phyloP scores from a whole-genome alignment of 495 filamentous ascomycete species.

The Xylaria longipes region DNA sequence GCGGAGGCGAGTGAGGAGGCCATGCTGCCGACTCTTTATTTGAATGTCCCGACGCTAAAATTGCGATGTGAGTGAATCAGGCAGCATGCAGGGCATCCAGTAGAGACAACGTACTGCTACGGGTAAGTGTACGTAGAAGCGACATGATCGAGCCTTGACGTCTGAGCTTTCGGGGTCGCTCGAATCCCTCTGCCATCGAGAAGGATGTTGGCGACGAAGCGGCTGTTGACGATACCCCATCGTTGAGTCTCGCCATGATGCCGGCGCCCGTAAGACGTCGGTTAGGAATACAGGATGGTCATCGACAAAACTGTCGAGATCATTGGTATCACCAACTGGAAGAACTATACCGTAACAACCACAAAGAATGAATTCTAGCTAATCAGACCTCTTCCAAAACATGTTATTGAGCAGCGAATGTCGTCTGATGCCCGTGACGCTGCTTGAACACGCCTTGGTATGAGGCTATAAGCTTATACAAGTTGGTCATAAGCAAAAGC shows the following conservation, averaged over 20 bases:
- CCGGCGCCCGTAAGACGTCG: conserved; percentile 16
- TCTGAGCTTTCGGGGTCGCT: conserved; percentile 44
- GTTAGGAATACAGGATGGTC: not conserved
- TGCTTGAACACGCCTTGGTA: conserved; percentile 17
- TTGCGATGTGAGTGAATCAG: not conserved
- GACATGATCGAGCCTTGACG: conserved; percentile 52
- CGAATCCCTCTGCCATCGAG: conserved; percentile 36
- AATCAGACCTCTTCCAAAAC: conserved; percentile 19
- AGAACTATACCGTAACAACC: conserved; percentile 12
- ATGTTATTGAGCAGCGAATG: conserved; percentile 12
- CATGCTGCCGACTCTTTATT: conserved; percentile 38
- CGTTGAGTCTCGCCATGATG: conserved; percentile 30
- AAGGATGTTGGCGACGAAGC: conserved; percentile 35
- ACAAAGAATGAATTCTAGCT: conserved; percentile 17
- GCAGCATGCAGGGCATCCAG: not conserved
- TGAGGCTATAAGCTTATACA: not conserved
- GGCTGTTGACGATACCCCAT: conserved; percentile 32
- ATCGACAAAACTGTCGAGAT: not conserved
- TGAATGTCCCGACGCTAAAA: conserved; percentile 30
- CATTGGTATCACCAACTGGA: not conserved
- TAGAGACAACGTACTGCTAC: conserved; percentile 44
- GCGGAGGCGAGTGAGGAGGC: conserved; percentile 33
- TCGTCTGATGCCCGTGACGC: conserved; percentile 2
- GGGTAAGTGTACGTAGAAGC: conserved; percentile 53
- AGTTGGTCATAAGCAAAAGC: not conserved